phyloP scores from a whole-genome alignment of 176 grass and related monocot species.

The Rhynchospora tenuis region DNA sequence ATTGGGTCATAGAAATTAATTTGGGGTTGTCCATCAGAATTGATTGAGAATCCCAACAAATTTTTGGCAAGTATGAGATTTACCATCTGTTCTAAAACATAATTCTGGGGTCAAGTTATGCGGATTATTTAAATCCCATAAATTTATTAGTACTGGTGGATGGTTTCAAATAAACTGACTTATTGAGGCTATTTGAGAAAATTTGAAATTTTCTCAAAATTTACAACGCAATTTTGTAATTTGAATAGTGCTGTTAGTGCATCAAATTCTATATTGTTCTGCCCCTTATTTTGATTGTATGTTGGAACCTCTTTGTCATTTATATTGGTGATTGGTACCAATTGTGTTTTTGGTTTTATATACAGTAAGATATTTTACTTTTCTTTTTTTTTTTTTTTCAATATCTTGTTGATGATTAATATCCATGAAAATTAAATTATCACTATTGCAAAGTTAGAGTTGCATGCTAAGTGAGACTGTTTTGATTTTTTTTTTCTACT shows the following conservation, averaged over 20 bases:
- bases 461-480: not conserved
- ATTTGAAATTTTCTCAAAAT: not conserved
- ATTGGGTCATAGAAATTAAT: too few species aligned
- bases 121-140: too few species aligned
- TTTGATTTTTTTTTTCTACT: not conserved
- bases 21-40: too few species aligned
- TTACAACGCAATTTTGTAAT: not conserved
- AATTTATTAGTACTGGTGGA: too few species aligned
- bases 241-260: not conserved
- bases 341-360: not conserved
- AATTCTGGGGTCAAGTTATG: too few species aligned
- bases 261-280: too few species aligned
- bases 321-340: not conserved
- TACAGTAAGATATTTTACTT: too few species aligned
- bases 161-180: not conserved
- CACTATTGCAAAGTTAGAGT: not conserved
- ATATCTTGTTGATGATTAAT: not conserved
- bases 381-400: too few species aligned
- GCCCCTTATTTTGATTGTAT: not conserved
- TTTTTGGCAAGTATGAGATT: too few species aligned
- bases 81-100: too few species aligned
- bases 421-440: not conserved
- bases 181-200: not conserved
- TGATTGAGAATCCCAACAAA: too few species aligned
- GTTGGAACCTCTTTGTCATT: not conserved